phyloP scores from a whole-genome alignment of 768 basidiomycete genomes.

The Mrakia gelida region DNA sequence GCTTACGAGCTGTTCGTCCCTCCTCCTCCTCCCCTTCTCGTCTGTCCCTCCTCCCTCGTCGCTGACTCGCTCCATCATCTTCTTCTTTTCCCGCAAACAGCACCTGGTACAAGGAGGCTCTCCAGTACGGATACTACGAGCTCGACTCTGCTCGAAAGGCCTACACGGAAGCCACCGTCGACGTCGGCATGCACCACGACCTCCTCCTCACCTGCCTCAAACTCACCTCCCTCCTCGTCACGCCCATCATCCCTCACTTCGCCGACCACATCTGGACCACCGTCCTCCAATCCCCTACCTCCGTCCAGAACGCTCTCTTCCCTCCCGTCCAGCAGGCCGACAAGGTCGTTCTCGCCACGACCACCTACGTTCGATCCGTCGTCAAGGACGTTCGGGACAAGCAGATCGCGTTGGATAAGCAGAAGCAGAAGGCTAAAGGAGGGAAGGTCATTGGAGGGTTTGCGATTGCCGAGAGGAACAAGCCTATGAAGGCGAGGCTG shows the following conservation, averaged over 20 bases:
- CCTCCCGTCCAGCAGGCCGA: conserved; percentile 67
- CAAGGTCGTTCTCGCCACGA: conserved; percentile 63
- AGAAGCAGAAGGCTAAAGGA: conserved; percentile 66
- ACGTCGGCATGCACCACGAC: conserved; percentile 85
- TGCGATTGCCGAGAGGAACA: conserved; percentile 55
- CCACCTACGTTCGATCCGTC: conserved; percentile 80
- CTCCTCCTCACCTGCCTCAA: conserved; percentile 82
- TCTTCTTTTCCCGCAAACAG: conserved; percentile 47
- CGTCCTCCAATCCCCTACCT: conserved; percentile 65
- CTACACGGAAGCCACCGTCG: conserved; percentile 86
- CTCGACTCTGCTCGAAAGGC: conserved; percentile 86
- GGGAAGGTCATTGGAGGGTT: conserved; percentile 35
- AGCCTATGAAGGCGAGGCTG: conserved; percentile 77
- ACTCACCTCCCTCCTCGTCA: conserved; percentile 68
- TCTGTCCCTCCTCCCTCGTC: conserved; percentile 5
- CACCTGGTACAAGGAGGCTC: conserved; percentile 89
- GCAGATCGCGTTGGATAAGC: conserved; percentile 72
- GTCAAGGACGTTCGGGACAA: conserved; percentile 88
- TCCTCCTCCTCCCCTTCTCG: background rate
- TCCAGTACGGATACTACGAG: conserved; percentile 95
- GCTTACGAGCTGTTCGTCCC: conserved; percentile 72
- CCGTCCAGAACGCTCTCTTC: conserved; percentile 80
- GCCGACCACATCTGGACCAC: conserved; percentile 82
- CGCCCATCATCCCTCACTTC: conserved; percentile 89
- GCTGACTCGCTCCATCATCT: background rate